Conservation (phyloP, 179 eudicot species). For the Camellia oleifera region DNA sequence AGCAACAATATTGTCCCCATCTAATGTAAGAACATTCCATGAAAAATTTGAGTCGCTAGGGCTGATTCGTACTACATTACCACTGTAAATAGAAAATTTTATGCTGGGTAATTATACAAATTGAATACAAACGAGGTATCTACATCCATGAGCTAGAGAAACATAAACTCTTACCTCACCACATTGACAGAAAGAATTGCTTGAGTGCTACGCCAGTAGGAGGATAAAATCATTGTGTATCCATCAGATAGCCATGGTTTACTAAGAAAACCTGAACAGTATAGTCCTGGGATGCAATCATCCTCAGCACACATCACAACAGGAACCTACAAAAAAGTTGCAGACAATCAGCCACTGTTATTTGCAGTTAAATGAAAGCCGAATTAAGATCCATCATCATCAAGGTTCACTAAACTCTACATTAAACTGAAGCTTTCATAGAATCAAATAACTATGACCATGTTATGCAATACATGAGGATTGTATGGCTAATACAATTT, state of each 20-base stretch:
- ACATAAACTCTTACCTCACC: slow-evolving; percentile 43
- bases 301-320: slow-evolving; percentile 80
- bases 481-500: not conserved
- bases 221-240: slow-evolving; percentile 65
- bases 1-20: slow-evolving; percentile 81
- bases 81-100: slow-evolving; percentile 45
- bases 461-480: not conserved
- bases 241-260: slow-evolving; percentile 97
- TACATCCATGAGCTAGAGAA: slow-evolving; percentile 12
- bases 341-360: not conserved
- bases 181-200: slow-evolving; percentile 71
- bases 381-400: not conserved
- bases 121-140: not conserved
- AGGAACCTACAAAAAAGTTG: slow-evolving; percentile 56
- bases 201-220: slow-evolving; percentile 78
- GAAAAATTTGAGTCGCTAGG: slow-evolving; percentile 58
- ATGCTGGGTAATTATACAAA: slow-evolving; percentile 1
- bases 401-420: not conserved
- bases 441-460: not conserved
- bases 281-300: slow-evolving; percentile 85
- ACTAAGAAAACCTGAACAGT: slow-evolving; percentile 43
- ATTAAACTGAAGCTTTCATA: not conserved
- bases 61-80: slow-evolving; percentile 59
- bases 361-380: not conserved
- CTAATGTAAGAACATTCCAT: slow-evolving; percentile 78